These are phyloP conservation scores for Strigomonas galati DNA, from an alignment of 208 protist species.

Conservation along the genomic window DNA sequence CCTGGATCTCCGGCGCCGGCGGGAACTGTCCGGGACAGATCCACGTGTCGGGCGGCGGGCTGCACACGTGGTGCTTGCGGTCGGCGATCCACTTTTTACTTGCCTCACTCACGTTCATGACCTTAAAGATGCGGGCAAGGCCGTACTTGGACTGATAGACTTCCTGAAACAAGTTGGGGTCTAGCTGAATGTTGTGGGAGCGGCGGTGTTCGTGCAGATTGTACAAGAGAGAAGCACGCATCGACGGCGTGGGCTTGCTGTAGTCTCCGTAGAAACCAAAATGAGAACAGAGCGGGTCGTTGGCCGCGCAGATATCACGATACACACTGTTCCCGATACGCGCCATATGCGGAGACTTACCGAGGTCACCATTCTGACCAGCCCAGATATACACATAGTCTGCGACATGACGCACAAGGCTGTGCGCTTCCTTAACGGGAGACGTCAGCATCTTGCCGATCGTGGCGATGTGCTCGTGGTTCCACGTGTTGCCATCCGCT, in stretches of 20 bases:
- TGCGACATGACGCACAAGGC: slow-evolving; percentile 91
- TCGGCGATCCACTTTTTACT: slow-evolving; percentile 62
- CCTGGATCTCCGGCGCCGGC: slow-evolving; percentile 62
- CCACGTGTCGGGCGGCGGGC: slow-evolving; percentile 47
- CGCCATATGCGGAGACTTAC: slow-evolving; percentile 63
- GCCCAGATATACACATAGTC: slow-evolving; percentile 95
- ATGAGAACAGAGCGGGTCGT: slow-evolving; percentile 54
- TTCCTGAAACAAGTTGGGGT: slow-evolving; percentile 56
- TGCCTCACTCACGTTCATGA: slow-evolving; percentile 80
- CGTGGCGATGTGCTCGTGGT: slow-evolving; percentile 98
- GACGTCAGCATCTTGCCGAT: slow-evolving; percentile 91
- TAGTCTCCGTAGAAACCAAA: slow-evolving; percentile 34
- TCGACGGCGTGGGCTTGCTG: slow-evolving; percentile 34
- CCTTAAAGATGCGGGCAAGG: slow-evolving; percentile 97
- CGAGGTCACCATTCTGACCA: slow-evolving; percentile 28
- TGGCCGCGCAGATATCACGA: slow-evolving; percentile 54
- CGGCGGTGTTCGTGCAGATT: slow-evolving; percentile 34
- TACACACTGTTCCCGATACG: slow-evolving; percentile 81
- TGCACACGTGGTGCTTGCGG: slow-evolving; percentile 46
- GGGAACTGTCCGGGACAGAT: slow-evolving; percentile 74
- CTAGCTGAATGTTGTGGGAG: slow-evolving; percentile 7
- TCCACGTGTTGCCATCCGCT: slow-evolving; percentile 99
- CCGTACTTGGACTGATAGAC: slow-evolving; percentile 95
- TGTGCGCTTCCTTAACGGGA: slow-evolving; percentile 88
- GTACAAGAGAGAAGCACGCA: slow-evolving; percentile 59